phyloP scores from a whole-genome alignment of 768 basidiomycete species.

The Hericium coralloides region DNA sequence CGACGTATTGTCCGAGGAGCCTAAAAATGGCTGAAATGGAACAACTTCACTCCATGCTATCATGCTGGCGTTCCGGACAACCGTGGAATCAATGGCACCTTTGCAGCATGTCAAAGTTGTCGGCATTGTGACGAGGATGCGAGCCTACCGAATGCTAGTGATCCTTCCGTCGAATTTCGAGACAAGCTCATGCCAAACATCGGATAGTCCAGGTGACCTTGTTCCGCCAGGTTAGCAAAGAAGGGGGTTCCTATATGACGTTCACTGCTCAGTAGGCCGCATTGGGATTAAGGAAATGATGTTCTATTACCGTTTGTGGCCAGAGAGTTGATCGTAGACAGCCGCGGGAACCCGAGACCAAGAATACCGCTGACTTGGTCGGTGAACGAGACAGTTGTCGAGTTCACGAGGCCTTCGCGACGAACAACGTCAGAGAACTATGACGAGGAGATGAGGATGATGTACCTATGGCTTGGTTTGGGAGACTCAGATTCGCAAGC shows the following conservation, averaged over 20 bases:
- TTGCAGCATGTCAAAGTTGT: background rate
- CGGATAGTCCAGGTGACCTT: slow-evolving; percentile 63
- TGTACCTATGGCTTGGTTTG: slow-evolving; percentile 60
- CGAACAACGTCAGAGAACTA: no score
- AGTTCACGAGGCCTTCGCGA: slow-evolving; percentile 45
- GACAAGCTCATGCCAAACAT: slow-evolving; percentile 67
- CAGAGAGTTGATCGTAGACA: slow-evolving; percentile 47
- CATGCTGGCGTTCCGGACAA: slow-evolving; percentile 49
- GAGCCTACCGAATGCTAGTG: slow-evolving; percentile 51
- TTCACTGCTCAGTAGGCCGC: background rate
- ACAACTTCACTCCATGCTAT: slow-evolving; percentile 72
- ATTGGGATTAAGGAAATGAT: background rate
- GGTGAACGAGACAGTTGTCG: slow-evolving; percentile 52
- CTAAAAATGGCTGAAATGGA: slow-evolving; percentile 56
- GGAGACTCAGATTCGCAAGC: slow-evolving; percentile 49
- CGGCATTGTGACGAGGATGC: background rate
- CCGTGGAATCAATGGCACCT: slow-evolving; percentile 71
- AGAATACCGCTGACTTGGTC: slow-evolving; percentile 64
- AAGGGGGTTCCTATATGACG: slow-evolving; percentile 51
- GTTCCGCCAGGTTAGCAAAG: slow-evolving; percentile 50
- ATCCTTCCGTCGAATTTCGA: slow-evolving; percentile 44
- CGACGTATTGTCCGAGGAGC: slow-evolving; percentile 44
- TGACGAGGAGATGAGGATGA: no score
- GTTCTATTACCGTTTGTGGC: slow-evolving; percentile 36
- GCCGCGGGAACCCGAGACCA: slow-evolving; percentile 67